A percentile compares a stretch with the other conserved stretches of the same genome.
Evolutionary conservation across 2,329 filamentous ascomycete species (phyloP).

Genomic region (Lecanoromycetidae sp.): DNA sequence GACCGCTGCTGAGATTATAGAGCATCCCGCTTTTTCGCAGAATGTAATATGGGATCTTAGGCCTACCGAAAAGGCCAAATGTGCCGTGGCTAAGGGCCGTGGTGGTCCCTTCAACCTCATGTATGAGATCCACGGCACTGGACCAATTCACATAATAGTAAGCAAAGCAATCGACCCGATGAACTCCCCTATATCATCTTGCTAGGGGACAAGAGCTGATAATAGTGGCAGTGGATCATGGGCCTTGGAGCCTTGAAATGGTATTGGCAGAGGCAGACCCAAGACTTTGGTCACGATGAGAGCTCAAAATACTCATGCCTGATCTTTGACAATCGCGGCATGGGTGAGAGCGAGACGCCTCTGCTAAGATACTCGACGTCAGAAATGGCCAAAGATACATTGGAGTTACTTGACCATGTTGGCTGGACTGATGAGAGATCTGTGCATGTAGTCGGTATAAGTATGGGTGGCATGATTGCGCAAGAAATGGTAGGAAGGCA

Average conservation of each 20-base stretch:
- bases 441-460: conserved; percentile 62
- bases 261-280: conserved; percentile 71
- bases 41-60: conserved; percentile 38
- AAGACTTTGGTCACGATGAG: conserved; percentile 63
- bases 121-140: conserved; percentile 70
- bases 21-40: conserved; percentile 24
- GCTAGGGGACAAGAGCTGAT: background rate
- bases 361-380: conserved; percentile 65
- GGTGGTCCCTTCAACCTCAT: conserved; percentile 64
- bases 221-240: conserved; percentile 5
- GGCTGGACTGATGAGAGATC: conserved; percentile 49
- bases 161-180: background rate
- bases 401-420: conserved; percentile 58
- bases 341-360: conserved; percentile 69
- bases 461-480: conserved; percentile 84
- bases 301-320: conserved; percentile 58
- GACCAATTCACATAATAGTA: conserved; percentile 59
- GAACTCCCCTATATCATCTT: too few species aligned
- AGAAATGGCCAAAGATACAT: conserved; percentile 67
- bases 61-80: conserved; percentile 48
- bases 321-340: conserved; percentile 71
- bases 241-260: conserved; percentile 24
- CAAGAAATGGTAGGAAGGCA: conserved; percentile 54
- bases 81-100: conserved; percentile 52
- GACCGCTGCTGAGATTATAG: conserved; percentile 23